These are phyloP conservation scores for Neurospora sp. DNA, from an alignment of 495 filamentous ascomycete genomes.

Conservation along the genomic window DNA sequence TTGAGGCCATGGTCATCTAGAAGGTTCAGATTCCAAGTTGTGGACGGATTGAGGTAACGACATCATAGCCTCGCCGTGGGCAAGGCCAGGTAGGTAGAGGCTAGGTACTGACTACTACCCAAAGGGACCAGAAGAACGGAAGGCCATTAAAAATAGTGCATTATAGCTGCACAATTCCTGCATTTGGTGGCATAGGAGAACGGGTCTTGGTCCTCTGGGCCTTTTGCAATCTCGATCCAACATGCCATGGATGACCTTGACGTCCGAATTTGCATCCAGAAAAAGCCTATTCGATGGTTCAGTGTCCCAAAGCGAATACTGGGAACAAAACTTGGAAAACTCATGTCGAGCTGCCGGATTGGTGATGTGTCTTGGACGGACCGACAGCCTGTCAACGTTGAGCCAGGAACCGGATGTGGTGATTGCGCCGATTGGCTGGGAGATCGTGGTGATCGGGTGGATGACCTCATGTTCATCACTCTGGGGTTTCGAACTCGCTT, in stretches of 20 bases:
- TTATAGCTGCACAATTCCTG: background rate
- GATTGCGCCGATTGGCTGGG: background rate
- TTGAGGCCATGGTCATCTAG: background rate
- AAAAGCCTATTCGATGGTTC: background rate
- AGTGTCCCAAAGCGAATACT: background rate
- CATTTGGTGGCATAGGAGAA: background rate
- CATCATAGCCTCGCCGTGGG: background rate
- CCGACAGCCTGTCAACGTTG: background rate
- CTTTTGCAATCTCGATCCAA: background rate
- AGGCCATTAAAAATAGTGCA: background rate
- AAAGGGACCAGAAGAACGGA: background rate
- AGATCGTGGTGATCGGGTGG: background rate
- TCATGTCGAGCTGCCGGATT: background rate
- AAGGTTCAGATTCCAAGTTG: background rate
- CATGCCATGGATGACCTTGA: background rate
- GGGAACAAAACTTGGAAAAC: background rate
- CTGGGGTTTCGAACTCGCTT: background rate
- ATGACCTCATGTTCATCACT: background rate
- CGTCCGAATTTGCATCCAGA: background rate
- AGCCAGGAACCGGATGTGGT: background rate
- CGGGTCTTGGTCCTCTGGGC: background rate
- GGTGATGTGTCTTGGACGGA: background rate
- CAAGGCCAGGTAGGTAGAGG: background rate
- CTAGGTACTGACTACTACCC: background rate
- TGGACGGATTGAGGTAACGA: background rate